A percentile compares a stretch with the other conserved stretches of the same genome.
Evolutionary conservation across 208 protist species (phyloP).

Genomic region (Trypanosoma lewisi): DNA sequence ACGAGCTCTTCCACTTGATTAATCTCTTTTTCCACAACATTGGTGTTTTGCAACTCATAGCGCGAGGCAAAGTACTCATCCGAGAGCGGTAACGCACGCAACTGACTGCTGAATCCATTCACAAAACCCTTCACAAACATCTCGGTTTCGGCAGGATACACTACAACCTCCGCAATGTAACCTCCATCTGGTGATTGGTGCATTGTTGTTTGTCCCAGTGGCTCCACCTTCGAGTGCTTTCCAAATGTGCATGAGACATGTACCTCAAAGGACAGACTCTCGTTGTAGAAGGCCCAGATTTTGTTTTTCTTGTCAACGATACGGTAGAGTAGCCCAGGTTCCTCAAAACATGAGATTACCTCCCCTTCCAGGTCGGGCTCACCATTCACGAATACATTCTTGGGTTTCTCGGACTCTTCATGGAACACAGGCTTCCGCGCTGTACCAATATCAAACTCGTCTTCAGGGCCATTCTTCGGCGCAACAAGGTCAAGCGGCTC

Average conservation of each 20-base stretch:
- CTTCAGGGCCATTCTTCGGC: constrained; percentile 53
- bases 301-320: constrained; percentile 70
- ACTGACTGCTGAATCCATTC: constrained; percentile 78
- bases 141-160: constrained; percentile 83
- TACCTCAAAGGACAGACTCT: constrained; percentile 73
- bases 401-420: constrained; percentile 20
- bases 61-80: constrained; percentile 62
- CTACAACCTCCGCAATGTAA: constrained; percentile 52
- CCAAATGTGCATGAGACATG: constrained; percentile 73
- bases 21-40: constrained; percentile 52
- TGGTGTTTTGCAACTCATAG: constrained; percentile 29
- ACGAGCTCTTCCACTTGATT: constrained; percentile 46
- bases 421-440: constrained; percentile 51
- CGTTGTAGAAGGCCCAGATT: constrained; percentile 89
- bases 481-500: constrained; percentile 39
- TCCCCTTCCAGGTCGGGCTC: constrained; percentile 68
- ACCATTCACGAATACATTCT: constrained; percentile 55
- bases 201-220: constrained; percentile 62
- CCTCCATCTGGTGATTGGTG: constrained; percentile 40
- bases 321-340: constrained; percentile 79
- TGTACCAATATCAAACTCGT: constrained; percentile 75
- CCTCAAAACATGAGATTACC: constrained; percentile 78
- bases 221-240: constrained; percentile 74
- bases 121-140: constrained; percentile 77
- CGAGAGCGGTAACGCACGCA: constrained; percentile 65